Base-by-base conservation (phyloP, 1,284 basidiomycete species). In the Puccinia novopanici region DNA sequence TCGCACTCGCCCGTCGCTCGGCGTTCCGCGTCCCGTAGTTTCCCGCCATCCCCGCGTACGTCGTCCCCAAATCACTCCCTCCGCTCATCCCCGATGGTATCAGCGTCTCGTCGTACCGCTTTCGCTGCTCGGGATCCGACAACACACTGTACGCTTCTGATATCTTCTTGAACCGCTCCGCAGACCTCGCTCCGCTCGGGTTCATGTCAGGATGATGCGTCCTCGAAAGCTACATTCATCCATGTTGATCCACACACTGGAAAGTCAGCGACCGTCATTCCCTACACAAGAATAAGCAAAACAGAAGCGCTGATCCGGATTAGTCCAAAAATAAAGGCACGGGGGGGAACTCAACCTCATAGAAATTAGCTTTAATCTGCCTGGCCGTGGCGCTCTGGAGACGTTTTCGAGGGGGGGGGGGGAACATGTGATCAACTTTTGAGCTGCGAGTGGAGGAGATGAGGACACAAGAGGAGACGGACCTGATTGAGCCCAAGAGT, bases 91-190 rank as follows among this genome's bases (percentile, higher is more conserved):
- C 27, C 19, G 75, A 54, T 3, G 22, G 13, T 27, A 24, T 12
- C 45, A 54, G 24, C 6, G 42, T 50, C 37, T 27, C 0, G 48
- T 76, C 59, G 34, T 76, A 76, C 24, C 37, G 42, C 24, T 42
- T 34, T 27, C 75, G 75, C 34, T 30, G 63, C 30, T 17, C 50
- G 0, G 59, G 61, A 27, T 76, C 34, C 17, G 75, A 76, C 17
- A 76, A 34, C 2, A 76, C 75, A 34, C 48, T 67, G 75, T 76
- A 76, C 5, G 75, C 75, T 30, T 76, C 75, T 5, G 75, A 76
- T 13, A 76, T 67, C 48, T 76, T 45, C 50, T 67, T 63, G 50
- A 76, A 76, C 13, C 45, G 59, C 10, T 63, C 75, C 0, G 61
- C 61, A 22, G 75, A 17, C 8, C 12, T 40, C 19, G 61, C 24